A percentile compares a stretch with the other conserved stretches of the same genome.
These are phyloP conservation scores for Trichoderma atroviride DNA, from an alignment of 2,329 filamentous ascomycete genomes.

Conservation along the genomic window DNA sequence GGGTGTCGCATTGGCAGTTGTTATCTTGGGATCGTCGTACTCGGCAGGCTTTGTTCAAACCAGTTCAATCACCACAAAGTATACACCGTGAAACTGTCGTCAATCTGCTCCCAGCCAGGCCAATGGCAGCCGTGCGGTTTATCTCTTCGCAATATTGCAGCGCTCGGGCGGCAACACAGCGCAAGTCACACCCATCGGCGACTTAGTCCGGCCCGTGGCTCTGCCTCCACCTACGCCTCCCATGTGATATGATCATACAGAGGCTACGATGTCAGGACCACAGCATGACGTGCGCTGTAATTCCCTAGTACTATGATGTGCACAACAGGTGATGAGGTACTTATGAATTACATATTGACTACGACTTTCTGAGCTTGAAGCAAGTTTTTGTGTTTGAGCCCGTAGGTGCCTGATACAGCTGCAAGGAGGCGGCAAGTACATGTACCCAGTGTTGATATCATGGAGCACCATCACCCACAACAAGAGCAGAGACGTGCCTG, in stretches of 20 bases:
- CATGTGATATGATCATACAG: constrained; percentile 23
- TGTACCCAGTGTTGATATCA: not conserved
- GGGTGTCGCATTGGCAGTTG: not conserved
- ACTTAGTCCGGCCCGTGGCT: constrained; percentile 1
- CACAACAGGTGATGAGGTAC: not conserved
- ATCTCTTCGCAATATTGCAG: not conserved
- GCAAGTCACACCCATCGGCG: constrained; percentile 20
- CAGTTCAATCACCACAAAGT: not conserved
- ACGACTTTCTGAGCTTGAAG: not conserved
- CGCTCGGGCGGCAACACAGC: not conserved
- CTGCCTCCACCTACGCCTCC: constrained; percentile 11
- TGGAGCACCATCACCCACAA: not conserved
- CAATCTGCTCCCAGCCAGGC: not conserved
- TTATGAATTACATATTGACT: not conserved
- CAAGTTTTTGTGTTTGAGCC: not conserved
- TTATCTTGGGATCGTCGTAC: constrained; percentile 3
- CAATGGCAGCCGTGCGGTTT: constrained; percentile 4
- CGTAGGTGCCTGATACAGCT: not conserved
- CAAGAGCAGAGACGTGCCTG: not conserved
- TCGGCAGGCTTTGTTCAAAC: not conserved
- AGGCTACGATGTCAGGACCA: not conserved
- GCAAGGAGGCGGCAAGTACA: not conserved
- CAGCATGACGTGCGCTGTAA: constrained; percentile 13
- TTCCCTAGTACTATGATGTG: not conserved
- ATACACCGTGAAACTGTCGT: not conserved